Percentiles rank a stretch among this genome's conserved stretches.
These are phyloP conservation scores for Purpureocillium lavendulum DNA, from an alignment of 2,329 filamentous ascomycete species.

Conservation along the genomic window DNA sequence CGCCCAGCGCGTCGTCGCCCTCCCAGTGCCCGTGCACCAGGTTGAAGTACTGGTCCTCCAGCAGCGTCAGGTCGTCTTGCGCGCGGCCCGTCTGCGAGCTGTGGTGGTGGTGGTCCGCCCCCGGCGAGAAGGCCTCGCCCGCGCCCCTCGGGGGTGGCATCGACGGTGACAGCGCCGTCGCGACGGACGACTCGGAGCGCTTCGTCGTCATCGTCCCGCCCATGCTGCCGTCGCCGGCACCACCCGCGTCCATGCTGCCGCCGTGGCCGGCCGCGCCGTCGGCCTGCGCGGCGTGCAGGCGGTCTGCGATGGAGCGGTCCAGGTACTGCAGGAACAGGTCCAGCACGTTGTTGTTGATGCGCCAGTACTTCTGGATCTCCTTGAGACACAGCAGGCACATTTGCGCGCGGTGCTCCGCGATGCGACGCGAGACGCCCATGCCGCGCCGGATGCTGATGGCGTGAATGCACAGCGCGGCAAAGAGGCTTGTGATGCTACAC, in stretches of 20 bases:
- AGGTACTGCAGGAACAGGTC: slow-evolving; percentile 28
- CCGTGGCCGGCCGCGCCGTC: slow-evolving; percentile 3
- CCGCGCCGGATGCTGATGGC: slow-evolving; percentile 25
- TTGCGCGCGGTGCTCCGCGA: slow-evolving; percentile 27
- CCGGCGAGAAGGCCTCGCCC: slow-evolving; percentile 1
- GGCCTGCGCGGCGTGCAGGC: slow-evolving; percentile 16
- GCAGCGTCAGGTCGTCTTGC: slow-evolving; percentile 17
- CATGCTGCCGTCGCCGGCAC: neutral
- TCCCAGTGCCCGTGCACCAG: slow-evolving; percentile 26
- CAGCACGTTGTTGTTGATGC: slow-evolving; percentile 29
- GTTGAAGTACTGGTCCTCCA: slow-evolving; percentile 26
- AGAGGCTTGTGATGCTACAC: slow-evolving; percentile 24
- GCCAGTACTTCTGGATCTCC: slow-evolving; percentile 30
- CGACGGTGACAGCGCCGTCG: too few relatives aligned
- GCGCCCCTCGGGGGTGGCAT: too few relatives aligned
- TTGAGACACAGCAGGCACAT: slow-evolving; percentile 27
- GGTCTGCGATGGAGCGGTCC: slow-evolving; percentile 26
- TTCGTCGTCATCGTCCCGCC: neutral
- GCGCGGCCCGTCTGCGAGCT: neutral
- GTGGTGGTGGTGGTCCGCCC: slow-evolving; percentile 7
- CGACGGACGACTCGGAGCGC: too few relatives aligned
- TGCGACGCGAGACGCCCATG: slow-evolving; percentile 20
- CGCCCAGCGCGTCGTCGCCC: slow-evolving; percentile 24
- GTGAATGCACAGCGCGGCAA: slow-evolving; percentile 28
- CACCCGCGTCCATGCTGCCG: neutral